A percentile compares a stretch with the other conserved stretches of the same genome.
Evolutionary conservation across 192 early-diverging fungal species (phyloP).

Genomic region (Mycoemilia scoparia): DNA sequence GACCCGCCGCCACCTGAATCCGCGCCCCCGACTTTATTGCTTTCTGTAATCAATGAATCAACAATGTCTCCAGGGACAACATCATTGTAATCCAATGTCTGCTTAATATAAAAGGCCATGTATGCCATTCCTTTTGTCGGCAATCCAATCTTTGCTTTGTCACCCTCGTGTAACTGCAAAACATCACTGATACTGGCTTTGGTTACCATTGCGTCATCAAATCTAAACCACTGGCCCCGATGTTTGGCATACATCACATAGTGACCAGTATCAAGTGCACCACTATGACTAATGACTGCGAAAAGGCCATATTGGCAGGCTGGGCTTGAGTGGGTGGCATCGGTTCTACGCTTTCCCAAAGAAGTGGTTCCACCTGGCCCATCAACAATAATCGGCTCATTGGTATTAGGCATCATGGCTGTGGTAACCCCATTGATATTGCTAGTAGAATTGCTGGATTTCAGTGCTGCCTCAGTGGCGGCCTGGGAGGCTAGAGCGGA

Average conservation of each 20-base stretch:
- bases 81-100: slow-evolving; percentile 40
- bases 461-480: slow-evolving; percentile 16
- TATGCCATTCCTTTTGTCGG: slow-evolving; percentile 34
- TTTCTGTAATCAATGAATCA: too few relatives aligned
- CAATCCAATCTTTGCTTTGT: slow-evolving; percentile 34
- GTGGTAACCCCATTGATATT: slow-evolving; percentile 10
- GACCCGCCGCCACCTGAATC: neutral
- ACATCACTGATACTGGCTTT: slow-evolving; percentile 53
- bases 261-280: slow-evolving; percentile 86
- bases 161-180: slow-evolving; percentile 31
- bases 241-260: slow-evolving; percentile 71
- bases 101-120: slow-evolving; percentile 78
- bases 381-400: slow-evolving; percentile 11
- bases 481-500: slow-evolving; percentile 26
- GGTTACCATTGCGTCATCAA: slow-evolving; percentile 73
- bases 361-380: slow-evolving; percentile 11
- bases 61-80: too few relatives aligned
- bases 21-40: too few relatives aligned
- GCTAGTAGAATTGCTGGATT: slow-evolving; percentile 8
- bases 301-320: slow-evolving; percentile 70
- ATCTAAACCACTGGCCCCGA: slow-evolving; percentile 70
- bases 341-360: slow-evolving; percentile 12
- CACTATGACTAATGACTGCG: slow-evolving; percentile 82
- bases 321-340: slow-evolving; percentile 32
- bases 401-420: slow-evolving; percentile 3